A percentile compares a stretch with the other conserved stretches of the same genome.
These are phyloP conservation scores for Plantago major DNA, from an alignment of 257 asterid genomes.

Conservation along the genomic window DNA sequence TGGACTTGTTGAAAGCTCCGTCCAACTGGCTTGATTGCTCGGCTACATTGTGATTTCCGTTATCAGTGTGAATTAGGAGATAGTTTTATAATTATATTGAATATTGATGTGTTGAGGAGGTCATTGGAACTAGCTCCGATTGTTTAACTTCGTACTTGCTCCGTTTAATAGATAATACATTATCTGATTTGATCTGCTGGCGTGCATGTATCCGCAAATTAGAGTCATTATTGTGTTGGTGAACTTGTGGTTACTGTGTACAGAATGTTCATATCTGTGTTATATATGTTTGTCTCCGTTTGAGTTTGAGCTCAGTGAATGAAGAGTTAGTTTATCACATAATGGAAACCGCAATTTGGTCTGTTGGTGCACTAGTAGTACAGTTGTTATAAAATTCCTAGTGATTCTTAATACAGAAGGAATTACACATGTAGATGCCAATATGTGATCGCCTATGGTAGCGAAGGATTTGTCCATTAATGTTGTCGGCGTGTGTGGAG, in stretches of 20 bases:
- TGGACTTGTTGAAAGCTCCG: background rate
- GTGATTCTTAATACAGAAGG: background rate
- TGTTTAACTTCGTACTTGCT: too few relatives aligned
- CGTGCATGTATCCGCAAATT: too few relatives aligned
- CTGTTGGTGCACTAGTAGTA: background rate
- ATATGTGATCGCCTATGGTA: background rate
- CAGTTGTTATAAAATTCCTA: background rate
- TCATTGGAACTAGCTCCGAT: too few relatives aligned
- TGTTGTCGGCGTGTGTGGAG: too few relatives aligned
- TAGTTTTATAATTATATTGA: background rate
- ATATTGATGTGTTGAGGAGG: background rate
- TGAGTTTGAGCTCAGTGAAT: background rate
- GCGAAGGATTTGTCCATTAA: too few relatives aligned
- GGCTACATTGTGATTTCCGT: background rate
- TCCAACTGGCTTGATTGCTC: too few relatives aligned
- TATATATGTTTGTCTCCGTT: background rate
- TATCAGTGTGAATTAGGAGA: background rate
- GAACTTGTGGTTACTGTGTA: background rate
- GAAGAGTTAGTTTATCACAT: background rate
- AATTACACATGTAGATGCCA: background rate
- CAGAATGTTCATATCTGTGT: background rate
- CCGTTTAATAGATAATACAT: too few relatives aligned
- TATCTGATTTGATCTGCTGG: too few relatives aligned
- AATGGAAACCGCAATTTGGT: background rate
- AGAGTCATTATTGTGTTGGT: background rate